A percentile compares a stretch with the other conserved stretches of the same genome.
Evolutionary conservation across 2,329 filamentous ascomycete genomes (phyloP).

Genomic region (Colletotrichum trifolii): DNA sequence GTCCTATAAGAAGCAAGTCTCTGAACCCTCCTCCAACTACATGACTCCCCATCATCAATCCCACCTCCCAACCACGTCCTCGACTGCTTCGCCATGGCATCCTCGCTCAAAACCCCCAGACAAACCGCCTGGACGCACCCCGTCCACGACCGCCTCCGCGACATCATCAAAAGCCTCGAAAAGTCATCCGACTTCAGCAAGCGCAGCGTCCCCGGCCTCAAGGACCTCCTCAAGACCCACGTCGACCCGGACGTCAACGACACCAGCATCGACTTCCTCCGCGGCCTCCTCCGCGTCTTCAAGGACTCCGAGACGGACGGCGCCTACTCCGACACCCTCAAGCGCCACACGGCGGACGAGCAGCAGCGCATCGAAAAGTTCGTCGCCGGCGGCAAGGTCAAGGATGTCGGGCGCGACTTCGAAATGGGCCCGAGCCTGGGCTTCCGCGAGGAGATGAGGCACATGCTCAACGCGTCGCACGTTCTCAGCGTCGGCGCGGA

Average conservation of each 20-base stretch:
- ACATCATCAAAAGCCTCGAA: not conserved
- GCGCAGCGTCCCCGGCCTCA: conserved; percentile 29
- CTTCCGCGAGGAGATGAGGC: conserved; percentile 31
- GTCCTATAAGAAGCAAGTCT: no score
- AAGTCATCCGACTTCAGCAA: not conserved
- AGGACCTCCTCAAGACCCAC: conserved; percentile 33
- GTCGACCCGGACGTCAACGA: conserved; percentile 20
- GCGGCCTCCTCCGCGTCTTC: conserved; percentile 35
- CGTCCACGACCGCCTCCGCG: no score
- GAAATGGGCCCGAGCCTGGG: conserved; percentile 27
- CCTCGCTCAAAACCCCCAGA: no score
- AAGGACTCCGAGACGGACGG: conserved; percentile 31
- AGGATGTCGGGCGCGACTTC: conserved; percentile 17
- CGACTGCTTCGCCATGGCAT: no score
- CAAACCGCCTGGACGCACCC: no score
- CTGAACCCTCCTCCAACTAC: no score
- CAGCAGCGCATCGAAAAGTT: conserved; percentile 26
- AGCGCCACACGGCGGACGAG: conserved; percentile 24
- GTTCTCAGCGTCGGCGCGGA: conserved; percentile 1
- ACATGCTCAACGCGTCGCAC: conserved; percentile 2
- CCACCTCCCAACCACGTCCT: no score
- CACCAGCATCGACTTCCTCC: conserved; percentile 22
- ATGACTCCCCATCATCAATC: no score
- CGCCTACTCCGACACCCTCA: conserved; percentile 26
- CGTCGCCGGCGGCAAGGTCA: conserved; percentile 19